phyloP scores from a whole-genome alignment of 2,329 filamentous ascomycete species.

The Stagonosporopsis rhizophila region DNA sequence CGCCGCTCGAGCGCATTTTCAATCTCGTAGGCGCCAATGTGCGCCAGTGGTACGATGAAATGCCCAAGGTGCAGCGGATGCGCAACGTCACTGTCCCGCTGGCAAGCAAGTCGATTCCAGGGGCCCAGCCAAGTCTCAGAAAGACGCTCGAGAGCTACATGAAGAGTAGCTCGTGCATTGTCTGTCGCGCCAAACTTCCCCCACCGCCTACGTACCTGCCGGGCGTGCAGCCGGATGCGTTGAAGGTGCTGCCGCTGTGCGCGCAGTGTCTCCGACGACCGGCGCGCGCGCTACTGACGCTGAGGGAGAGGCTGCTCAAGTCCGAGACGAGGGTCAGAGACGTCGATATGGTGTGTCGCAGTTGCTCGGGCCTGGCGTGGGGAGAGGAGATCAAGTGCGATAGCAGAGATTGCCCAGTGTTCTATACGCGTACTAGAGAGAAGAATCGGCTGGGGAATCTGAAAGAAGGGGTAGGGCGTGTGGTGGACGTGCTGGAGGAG shows the following conservation, averaged over 20 bases:
- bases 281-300: conserved; percentile 67
- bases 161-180: conserved; percentile 77
- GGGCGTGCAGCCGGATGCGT: conserved; percentile 24
- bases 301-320: conserved; percentile 67
- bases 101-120: conserved; percentile 24
- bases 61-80: conserved; percentile 87
- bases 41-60: conserved; percentile 90
- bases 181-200: conserved; percentile 71
- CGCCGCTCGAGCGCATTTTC: conserved; percentile 94
- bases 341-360: conserved; percentile 76
- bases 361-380: conserved; percentile 76
- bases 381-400: conserved; percentile 85
- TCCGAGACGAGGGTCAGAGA: conserved; percentile 71
- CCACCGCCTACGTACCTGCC: conserved; percentile 26
- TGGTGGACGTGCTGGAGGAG: conserved; percentile 39
- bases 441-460: conserved; percentile 31
- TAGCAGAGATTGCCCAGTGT: conserved; percentile 90
- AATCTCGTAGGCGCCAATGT: conserved; percentile 95
- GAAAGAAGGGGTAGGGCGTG: conserved; percentile 32
- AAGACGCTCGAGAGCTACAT: conserved; percentile 95
- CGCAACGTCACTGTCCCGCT: conserved; percentile 61
- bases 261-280: conserved; percentile 60
- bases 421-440: conserved; percentile 78
- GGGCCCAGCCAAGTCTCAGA: conserved; percentile 52
- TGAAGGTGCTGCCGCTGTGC: conserved; percentile 61